Evolutionary conservation across 345 rosid species (phyloP).

Genomic region (Syzygium grande): DNA sequence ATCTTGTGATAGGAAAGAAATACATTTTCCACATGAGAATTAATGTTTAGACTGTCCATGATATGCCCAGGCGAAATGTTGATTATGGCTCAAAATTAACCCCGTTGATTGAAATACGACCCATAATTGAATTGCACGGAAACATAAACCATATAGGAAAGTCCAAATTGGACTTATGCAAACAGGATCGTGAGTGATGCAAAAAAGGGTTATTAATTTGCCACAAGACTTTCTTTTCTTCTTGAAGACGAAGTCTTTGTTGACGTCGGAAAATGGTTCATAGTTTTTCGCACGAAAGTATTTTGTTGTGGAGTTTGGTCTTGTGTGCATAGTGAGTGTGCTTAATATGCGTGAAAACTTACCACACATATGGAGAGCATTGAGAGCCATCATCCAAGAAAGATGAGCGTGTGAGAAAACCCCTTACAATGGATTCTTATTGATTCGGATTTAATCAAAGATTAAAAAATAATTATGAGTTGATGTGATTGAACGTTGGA

Average conservation of each 20-base stretch:
- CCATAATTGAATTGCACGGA: not conserved
- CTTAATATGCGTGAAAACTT: not conserved
- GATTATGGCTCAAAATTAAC: not conserved
- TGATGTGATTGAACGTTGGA: not conserved
- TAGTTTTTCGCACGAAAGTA: not conserved
- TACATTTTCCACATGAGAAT: not conserved
- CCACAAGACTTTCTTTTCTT: not conserved
- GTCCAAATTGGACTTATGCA: not conserved
- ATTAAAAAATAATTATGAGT: too few species aligned
- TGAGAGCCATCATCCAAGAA: not conserved
- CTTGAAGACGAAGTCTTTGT: not conserved
- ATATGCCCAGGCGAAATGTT: not conserved
- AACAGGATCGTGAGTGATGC: not conserved
- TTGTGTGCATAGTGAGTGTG: not conserved
- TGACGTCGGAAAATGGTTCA: not conserved
- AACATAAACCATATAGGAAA: not conserved
- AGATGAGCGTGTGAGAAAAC: not conserved
- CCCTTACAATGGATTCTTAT: not conserved
- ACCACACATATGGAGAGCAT: not conserved
- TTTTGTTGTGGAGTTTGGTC: not conserved
- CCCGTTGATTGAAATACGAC: not conserved
- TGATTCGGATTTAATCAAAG: not conserved
- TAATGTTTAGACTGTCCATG: not conserved
- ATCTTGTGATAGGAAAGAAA: not conserved
- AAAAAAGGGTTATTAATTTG: not conserved